Percentiles rank a stretch among this genome's conserved stretches.
phyloP scores from a whole-genome alignment of 192 early-diverging fungal genomes.

The Entomortierella chlamydospora region DNA sequence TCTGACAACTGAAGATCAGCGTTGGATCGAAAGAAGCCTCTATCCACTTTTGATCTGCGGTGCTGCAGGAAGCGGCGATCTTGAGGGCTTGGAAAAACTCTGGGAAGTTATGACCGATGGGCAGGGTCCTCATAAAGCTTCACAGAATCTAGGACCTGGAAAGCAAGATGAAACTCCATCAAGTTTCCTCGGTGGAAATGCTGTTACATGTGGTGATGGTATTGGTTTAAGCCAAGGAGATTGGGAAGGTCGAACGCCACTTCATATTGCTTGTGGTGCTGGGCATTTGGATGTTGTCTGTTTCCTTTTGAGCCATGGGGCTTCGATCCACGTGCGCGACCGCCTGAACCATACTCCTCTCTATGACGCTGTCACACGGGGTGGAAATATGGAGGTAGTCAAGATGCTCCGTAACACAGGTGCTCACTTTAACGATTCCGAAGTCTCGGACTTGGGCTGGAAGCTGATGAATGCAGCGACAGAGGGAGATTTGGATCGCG shows the following conservation, averaged over 20 bases:
- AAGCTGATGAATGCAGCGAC: conserved; percentile 56
- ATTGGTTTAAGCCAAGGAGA: conserved; percentile 26
- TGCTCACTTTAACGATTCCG: conserved; percentile 90
- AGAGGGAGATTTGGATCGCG: conserved; percentile 27
- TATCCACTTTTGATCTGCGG: conserved; percentile 89
- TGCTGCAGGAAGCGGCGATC: conserved; percentile 85
- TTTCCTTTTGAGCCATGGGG: conserved; percentile 84
- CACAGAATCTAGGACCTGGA: conserved; percentile 25
- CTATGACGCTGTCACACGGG: conserved; percentile 78
- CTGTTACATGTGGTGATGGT: conserved; percentile 28
- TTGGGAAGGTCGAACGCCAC: conserved; percentile 74
- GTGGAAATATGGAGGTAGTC: conserved; percentile 71
- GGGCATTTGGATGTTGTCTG: conserved; percentile 79
- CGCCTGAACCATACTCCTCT: conserved; percentile 90
- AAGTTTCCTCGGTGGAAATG: conserved; percentile 41
- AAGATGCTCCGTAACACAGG: conserved; percentile 80
- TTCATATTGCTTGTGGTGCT: conserved; percentile 88
- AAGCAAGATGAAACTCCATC: neutral
- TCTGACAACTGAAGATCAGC: conserved; percentile 64
- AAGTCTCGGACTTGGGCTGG: conserved; percentile 76
- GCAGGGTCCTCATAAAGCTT: conserved; percentile 16
- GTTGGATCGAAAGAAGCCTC: conserved; percentile 79
- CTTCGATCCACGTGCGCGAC: conserved; percentile 92
- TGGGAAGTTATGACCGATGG: conserved; percentile 58
- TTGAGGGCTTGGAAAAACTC: conserved; percentile 79